Evolutionary conservation across 306 rosid species (phyloP), one percentile per base, ranked within the genome.

Genomic region (Psophocarpus tetragonolobus): DNA sequence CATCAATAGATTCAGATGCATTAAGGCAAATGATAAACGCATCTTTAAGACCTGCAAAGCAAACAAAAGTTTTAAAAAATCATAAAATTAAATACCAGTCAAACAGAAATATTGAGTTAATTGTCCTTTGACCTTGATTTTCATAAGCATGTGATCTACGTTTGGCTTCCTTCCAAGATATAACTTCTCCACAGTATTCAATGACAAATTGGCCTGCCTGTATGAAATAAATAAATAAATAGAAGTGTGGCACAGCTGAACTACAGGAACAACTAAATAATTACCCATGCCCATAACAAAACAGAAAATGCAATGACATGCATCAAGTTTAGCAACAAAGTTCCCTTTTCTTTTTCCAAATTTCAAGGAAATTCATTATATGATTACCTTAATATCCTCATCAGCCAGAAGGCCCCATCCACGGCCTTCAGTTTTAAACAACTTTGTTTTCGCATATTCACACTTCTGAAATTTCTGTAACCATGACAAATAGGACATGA

Each of bases 161-260:
- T 68, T 92, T 95, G 60, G 98, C 98, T 88, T 95, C 97, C 79
- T 92, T 95, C 89, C 97, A 92, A 41, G 97, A 91, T 74, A 95
- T 95, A 53, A 95, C 97, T 89, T 95, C 98, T 84, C 98, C 98
- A 75, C 93, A 91, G 82, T 92, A 95, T 84, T 95, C 98, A 30
- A 91, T 95, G 71, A 95, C 76, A 86, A 95, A 92, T 36, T 87
- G 87, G 51, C 97, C 98, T 18, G 80, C 87, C 95, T 92, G 86
- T 79, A 77, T 68, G 71, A 56, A 48, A 84, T 33, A 57, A 73
- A 77, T 33, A 57, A 73, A 77, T 29, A 76, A 82, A 76, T 36
- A 41, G 57, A 80, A 35, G 27, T 17, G 36, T 29, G 24, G 32
- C 60, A 56, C 26, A 56, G 41, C 68, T 20, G 60, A 77, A 66